Evolutionary conservation across 2,329 filamentous ascomycete genomes (phyloP), one percentile per base, ranked within the genome.

Genomic region (Monosporascus ibericus): DNA sequence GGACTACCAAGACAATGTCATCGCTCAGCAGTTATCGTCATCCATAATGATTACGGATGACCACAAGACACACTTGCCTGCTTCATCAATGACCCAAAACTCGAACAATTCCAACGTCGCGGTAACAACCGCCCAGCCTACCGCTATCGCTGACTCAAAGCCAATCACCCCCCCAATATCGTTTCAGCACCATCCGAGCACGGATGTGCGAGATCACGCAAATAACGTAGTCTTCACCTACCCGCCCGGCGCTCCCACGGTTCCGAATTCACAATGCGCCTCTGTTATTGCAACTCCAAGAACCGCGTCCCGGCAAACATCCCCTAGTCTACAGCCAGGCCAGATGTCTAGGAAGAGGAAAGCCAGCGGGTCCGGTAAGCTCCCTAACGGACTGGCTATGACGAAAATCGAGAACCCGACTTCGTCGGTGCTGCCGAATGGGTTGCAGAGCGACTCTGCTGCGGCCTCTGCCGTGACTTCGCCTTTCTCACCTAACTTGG

Each of bases 41-140:
- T 88, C 90, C 0, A 95, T 97, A 58, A 92, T 96, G 81, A 96
- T 97, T 58, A 97, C 94, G 1, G 92, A 99, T 67, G 92, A 99
- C 65, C 92, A 97, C 75, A 97, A 97, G 74, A 96, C 90, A 7
- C 87, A 90, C 61, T 68, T 72, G 53, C 69, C 77, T 48, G 70
- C 76, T 48, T 49, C 66, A 46, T 57, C 65, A 40, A 55, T 61
- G 22, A 60, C 64, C 59, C 57, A 63, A 20, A 30, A 22, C 39
- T 18, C 61, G 38, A 61, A 50, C 54, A 42, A 55, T 30, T 46
- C 56, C 53, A 48, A 52, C 58, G 68, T 62, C 52, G 54, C 61
- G 44, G 59, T 52, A 30, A 34, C 51, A 42, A 18, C 56, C 20
- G 46, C 52, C 38, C n/a, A 44, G 39, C n/a, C 50, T 47, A 40